A percentile compares a stretch with the other conserved stretches of the same genome.
These are phyloP conservation scores for Copromyces sp. DNA, from an alignment of 495 filamentous ascomycete species.

Conservation along the genomic window DNA sequence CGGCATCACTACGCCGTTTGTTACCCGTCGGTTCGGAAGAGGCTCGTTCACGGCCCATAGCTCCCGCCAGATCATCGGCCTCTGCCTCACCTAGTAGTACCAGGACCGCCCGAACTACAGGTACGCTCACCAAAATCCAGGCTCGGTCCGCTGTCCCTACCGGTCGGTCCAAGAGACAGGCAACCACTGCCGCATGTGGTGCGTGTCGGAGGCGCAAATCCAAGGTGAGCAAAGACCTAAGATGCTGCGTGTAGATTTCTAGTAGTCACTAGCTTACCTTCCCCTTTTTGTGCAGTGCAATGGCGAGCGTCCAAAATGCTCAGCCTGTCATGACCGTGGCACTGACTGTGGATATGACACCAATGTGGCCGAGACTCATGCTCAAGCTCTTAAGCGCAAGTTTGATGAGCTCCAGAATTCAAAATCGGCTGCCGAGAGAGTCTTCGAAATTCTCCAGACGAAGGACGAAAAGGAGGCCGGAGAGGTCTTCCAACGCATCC, in stretches of 20 bases:
- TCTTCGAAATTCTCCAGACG: slow-evolving; percentile 24
- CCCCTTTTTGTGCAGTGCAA: slow-evolving; percentile 22
- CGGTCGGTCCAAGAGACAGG: slow-evolving; percentile 24
- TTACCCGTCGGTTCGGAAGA: not conserved
- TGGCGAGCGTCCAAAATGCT: slow-evolving; percentile 26
- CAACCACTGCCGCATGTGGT: slow-evolving; percentile 42
- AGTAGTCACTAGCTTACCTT: not conserved
- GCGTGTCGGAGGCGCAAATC: slow-evolving; percentile 46
- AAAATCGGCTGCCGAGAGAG: slow-evolving; percentile 24
- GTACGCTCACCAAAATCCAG: not conserved
- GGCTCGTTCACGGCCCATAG: not conserved
- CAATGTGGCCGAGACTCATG: slow-evolving; percentile 27
- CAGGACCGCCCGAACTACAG: not conserved
- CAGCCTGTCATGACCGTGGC: slow-evolving; percentile 23
- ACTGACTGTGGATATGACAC: slow-evolving; percentile 31
- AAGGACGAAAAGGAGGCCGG: slow-evolving; percentile 23
- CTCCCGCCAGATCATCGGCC: not conserved
- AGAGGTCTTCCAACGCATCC: slow-evolving; percentile 28
- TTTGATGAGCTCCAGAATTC: slow-evolving; percentile 25
- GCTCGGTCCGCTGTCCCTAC: not conserved
- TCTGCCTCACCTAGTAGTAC: not conserved
- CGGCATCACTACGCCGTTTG: not conserved
- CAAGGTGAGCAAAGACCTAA: slow-evolving; percentile 28
- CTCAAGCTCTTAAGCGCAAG: slow-evolving; percentile 33
- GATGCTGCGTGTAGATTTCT: not conserved